A percentile compares a stretch with the other conserved stretches of the same genome.
phyloP scores from a whole-genome alignment of 1,284 basidiomycete genomes.

The Marasmius oreades region DNA sequence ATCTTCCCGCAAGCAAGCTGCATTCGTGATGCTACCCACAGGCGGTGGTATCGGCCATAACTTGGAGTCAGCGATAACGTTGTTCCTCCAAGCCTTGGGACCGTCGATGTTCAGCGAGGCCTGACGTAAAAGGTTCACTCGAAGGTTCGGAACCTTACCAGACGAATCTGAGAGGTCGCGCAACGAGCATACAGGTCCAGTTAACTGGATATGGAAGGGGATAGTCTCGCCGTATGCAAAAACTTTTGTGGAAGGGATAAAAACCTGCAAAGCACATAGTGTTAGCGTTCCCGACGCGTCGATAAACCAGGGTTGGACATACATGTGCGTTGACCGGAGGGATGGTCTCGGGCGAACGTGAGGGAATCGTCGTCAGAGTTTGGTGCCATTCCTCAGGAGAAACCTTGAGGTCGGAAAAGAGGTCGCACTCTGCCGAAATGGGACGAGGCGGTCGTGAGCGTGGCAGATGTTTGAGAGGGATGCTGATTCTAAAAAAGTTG shows the following conservation, averaged over 20 bases:
- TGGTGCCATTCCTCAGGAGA: constrained; percentile 64
- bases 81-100: neutral
- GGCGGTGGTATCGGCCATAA: neutral
- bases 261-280: neutral
- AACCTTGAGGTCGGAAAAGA: constrained; percentile 47
- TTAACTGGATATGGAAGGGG: neutral
- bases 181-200: neutral
- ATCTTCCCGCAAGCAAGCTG: neutral
- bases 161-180: neutral
- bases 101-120: neutral
- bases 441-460: constrained; percentile 50
- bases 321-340: neutral
- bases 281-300: no score
- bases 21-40: neutral
- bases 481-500: constrained; percentile 24
- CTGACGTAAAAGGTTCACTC: neutral
- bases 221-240: neutral
- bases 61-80: neutral
- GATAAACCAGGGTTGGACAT: neutral
- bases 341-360: neutral
- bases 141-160: neutral
- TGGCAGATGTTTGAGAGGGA: constrained; percentile 45
- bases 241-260: neutral
- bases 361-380: constrained; percentile 10
- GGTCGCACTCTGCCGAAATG: constrained; percentile 31